These are phyloP conservation scores for Wickerhamomyces mucosus DNA, from an alignment of 805 yeast genomes.

Conservation along the genomic window DNA sequence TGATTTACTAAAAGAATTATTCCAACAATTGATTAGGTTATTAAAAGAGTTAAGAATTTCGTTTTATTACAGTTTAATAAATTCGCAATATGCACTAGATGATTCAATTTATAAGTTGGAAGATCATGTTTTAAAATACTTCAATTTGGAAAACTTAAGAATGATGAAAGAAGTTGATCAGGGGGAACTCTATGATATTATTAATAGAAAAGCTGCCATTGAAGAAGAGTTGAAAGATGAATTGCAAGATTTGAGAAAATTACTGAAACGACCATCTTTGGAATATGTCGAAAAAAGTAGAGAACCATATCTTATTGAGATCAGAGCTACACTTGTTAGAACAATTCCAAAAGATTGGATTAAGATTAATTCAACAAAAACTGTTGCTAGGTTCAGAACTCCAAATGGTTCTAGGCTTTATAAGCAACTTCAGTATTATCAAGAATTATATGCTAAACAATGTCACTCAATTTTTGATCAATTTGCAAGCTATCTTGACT, in stretches of 20 bases:
- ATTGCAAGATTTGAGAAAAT: constrained; percentile 32
- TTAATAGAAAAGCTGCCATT: constrained; percentile 33
- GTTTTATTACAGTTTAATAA: constrained; percentile 38
- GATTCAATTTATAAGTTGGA: constrained; percentile 29
- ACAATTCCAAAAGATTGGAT: constrained; percentile 69
- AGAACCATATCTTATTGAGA: constrained; percentile 70
- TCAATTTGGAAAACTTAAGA: constrained; percentile 25
- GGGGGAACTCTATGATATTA: constrained; percentile 29
- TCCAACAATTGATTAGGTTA: constrained; percentile 28
- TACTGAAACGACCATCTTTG: constrained; percentile 47
- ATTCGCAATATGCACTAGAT: constrained; percentile 37
- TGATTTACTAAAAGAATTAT: constrained; percentile 26
- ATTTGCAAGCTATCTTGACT: constrained; percentile 38
- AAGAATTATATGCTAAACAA: constrained; percentile 32
- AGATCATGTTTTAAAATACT: constrained; percentile 35
- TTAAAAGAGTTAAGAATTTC: constrained; percentile 24
- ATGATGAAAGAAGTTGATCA: constrained; percentile 22
- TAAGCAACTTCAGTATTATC: constrained; percentile 47
- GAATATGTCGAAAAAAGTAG: constrained; percentile 47
- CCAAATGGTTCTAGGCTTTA: constrained; percentile 45
- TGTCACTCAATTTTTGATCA: constrained; percentile 31
- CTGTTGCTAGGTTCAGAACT: constrained; percentile 65
- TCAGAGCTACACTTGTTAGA: constrained; percentile 43
- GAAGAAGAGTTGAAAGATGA: constrained; percentile 44
- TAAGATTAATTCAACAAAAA: constrained; percentile 58